Percentiles rank a stretch among this genome's conserved stretches.
Conservation (phyloP, 305 asterid species). For the Striga hermonthica region DNA sequence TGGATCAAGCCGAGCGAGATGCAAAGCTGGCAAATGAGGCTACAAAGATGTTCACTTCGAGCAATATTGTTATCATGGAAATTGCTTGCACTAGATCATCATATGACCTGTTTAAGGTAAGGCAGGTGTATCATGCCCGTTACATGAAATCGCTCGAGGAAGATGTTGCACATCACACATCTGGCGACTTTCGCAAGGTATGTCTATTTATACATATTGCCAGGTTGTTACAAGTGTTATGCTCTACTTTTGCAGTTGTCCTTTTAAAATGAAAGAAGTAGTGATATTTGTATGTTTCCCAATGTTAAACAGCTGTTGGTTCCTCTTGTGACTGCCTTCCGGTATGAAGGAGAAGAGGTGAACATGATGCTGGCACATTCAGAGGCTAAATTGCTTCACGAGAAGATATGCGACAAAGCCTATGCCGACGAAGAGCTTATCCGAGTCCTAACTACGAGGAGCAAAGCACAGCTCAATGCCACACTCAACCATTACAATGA, state of each 20-base stretch:
- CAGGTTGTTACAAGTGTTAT: too few species aligned
- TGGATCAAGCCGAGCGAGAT: slow-evolving; percentile 80
- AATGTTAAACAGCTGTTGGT: slow-evolving; percentile 66
- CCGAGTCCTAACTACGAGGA: slow-evolving; percentile 72
- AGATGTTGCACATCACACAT: slow-evolving; percentile 79
- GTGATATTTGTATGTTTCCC: slow-evolving; percentile 14
- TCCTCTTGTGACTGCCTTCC: slow-evolving; percentile 79
- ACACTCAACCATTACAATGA: slow-evolving; percentile 71
- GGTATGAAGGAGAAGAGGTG: slow-evolving; percentile 84
- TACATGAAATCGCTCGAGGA: slow-evolving; percentile 84
- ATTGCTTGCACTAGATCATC: slow-evolving; percentile 78
- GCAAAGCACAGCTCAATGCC: slow-evolving; percentile 89
- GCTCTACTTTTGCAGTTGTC: background rate
- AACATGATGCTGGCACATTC: slow-evolving; percentile 64
- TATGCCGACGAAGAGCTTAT: slow-evolving; percentile 66
- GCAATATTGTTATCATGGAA: slow-evolving; percentile 68
- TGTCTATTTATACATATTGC: background rate
- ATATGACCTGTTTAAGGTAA: slow-evolving; percentile 55
- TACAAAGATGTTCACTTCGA: slow-evolving; percentile 54
- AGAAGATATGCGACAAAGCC: slow-evolving; percentile 66
- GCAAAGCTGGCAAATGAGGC: slow-evolving; percentile 73
- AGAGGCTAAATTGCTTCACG: slow-evolving; percentile 76
- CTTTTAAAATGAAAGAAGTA: background rate
- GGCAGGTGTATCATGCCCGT: slow-evolving; percentile 64
- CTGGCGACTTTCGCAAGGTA: slow-evolving; percentile 81